phyloP scores from a whole-genome alignment of 139 green algal genomes.

The Medakamo hakoo region DNA sequence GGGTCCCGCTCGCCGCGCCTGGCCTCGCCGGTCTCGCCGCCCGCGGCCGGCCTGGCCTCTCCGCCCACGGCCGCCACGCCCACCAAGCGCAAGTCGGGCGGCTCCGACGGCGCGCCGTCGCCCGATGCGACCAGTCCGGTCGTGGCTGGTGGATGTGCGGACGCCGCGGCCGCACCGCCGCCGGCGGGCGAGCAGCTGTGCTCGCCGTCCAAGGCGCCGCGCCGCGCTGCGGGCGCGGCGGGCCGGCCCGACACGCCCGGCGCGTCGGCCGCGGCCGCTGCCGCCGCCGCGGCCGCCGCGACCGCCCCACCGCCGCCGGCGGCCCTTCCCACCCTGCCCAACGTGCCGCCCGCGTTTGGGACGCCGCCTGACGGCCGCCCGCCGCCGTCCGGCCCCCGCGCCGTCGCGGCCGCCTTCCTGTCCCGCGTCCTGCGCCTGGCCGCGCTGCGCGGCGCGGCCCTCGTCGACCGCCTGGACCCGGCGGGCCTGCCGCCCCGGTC shows the following conservation, averaged over 20 bases:
- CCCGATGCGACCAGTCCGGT: background rate
- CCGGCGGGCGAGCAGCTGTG: background rate
- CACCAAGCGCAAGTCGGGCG: conserved; percentile 2
- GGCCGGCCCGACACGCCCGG: background rate
- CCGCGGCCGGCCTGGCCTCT: background rate
- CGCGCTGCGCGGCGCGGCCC: conserved; percentile 8
- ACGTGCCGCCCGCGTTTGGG: conserved; percentile 6
- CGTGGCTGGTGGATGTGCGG: background rate
- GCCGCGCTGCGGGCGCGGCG: background rate
- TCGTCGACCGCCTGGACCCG: conserved; percentile 15
- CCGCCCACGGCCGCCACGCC: background rate
- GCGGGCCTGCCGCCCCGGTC: background rate
- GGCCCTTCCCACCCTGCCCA: background rate
- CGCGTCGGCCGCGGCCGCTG: background rate
- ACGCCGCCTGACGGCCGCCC: background rate
- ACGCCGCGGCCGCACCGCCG: background rate
- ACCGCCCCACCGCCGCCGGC: background rate
- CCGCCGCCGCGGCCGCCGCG: background rate
- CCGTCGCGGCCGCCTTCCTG: conserved; percentile 16
- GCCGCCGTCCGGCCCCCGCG: background rate
- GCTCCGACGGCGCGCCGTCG: background rate
- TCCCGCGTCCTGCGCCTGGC: conserved; percentile 16
- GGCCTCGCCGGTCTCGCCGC: background rate
- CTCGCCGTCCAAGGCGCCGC: background rate
- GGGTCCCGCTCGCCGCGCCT: conserved; percentile 14